Percentiles rank a stretch among this genome's conserved stretches.
phyloP scores from a whole-genome alignment of 1,284 basidiomycete genomes.

The Tetrapyrgos nigripes region DNA sequence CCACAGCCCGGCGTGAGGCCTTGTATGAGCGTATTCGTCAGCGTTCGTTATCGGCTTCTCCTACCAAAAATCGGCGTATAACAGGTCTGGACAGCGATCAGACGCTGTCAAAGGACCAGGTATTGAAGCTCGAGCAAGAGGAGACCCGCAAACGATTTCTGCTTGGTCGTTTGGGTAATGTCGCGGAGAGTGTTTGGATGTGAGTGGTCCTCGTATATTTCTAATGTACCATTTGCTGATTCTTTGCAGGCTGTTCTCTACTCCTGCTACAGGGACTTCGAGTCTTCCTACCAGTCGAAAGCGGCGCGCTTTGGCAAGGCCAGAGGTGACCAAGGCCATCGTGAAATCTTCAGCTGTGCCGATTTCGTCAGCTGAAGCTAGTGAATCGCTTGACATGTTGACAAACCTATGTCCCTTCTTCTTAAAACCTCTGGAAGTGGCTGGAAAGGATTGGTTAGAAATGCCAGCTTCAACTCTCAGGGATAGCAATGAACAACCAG shows the following conservation, averaged over 20 bases:
- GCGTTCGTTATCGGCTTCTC: constrained; percentile 69
- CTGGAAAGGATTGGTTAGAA: constrained; percentile 80
- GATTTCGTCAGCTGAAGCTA: constrained; percentile 75
- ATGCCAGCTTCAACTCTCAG: constrained; percentile 59
- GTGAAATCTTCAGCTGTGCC: constrained; percentile 82
- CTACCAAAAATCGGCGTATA: constrained; percentile 59
- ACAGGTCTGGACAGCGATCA: constrained; percentile 41
- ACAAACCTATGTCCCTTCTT: constrained; percentile 79
- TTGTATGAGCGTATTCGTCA: constrained; percentile 80
- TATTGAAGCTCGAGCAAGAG: constrained; percentile 75
- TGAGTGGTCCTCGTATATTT: constrained; percentile 39
- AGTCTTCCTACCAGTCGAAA: constrained; percentile 64
- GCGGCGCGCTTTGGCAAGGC: constrained; percentile 66
- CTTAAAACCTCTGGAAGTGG: constrained; percentile 66
- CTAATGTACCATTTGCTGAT: constrained; percentile 12
- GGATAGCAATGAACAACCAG: constrained; percentile 20
- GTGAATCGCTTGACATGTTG: constrained; percentile 72
- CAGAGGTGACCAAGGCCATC: constrained; percentile 69
- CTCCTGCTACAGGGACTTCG: constrained; percentile 47
- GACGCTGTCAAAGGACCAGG: constrained; percentile 50
- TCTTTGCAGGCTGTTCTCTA: constrained; percentile 67
- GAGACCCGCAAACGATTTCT: constrained; percentile 76
- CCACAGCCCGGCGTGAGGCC: constrained; percentile 74
- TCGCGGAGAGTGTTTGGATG: constrained; percentile 91
- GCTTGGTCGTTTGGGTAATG: constrained; percentile 72